Percentiles rank a stretch among this genome's conserved stretches.
phyloP scores from a whole-genome alignment of 768 basidiomycete species.

The Astraeus odoratus region DNA sequence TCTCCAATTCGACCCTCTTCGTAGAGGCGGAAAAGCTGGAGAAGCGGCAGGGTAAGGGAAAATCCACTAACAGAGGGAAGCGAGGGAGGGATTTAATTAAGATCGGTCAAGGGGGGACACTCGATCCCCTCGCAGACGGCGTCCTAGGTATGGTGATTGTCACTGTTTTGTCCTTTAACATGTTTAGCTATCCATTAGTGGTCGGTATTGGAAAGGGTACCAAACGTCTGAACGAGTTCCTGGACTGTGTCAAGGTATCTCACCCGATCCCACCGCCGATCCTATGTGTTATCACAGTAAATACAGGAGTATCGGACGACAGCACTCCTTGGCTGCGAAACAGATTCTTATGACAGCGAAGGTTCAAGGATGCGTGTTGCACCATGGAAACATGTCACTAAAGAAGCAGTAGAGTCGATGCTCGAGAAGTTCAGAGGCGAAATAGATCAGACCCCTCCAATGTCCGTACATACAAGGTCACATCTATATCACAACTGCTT shows the following conservation, averaged over 20 bases:
- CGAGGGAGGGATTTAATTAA: constrained; percentile 48
- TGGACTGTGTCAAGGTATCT: constrained; percentile 82
- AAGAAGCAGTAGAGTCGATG: constrained; percentile 60
- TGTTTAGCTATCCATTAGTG: constrained; percentile 41
- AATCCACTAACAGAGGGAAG: constrained; percentile 33
- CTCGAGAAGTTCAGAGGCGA: constrained; percentile 76
- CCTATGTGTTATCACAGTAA: constrained; percentile 13
- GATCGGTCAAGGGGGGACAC: constrained; percentile 89
- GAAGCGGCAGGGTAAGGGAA: constrained; percentile 41
- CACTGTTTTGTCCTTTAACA: constrained; percentile 1
- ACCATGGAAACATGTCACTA: constrained; percentile 80
- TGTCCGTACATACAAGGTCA: constrained; percentile 42
- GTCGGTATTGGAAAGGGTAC: constrained; percentile 87
- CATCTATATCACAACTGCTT: neutral
- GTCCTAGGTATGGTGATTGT: constrained; percentile 61
- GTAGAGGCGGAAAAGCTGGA: constrained; percentile 50
- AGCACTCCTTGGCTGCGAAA: constrained; percentile 88
- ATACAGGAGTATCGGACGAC: constrained; percentile 85
- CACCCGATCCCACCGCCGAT: neutral
- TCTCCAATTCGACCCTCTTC: constrained; percentile 74
- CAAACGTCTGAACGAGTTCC: constrained; percentile 74
- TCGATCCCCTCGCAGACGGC: constrained; percentile 95
- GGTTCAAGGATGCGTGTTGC: constrained; percentile 74
- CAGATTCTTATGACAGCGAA: constrained; percentile 90
- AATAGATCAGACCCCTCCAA: constrained; percentile 86